Percentiles rank a stretch among this genome's conserved stretches.
Evolutionary conservation across 768 basidiomycete genomes (phyloP).

Genomic region (Trametes cubensis): DNA sequence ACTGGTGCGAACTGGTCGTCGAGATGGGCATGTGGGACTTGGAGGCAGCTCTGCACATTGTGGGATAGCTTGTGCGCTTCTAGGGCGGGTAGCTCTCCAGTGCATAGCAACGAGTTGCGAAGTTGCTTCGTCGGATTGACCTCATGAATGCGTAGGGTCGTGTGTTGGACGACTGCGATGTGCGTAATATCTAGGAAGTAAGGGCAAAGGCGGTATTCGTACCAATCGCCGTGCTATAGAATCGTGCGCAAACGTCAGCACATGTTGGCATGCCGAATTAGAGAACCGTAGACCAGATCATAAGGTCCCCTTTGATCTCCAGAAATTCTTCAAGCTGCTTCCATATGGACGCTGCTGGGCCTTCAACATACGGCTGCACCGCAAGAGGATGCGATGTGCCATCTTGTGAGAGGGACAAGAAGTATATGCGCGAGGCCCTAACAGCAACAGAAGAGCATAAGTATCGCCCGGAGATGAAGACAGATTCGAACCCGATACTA

Average conservation of each 20-base stretch:
- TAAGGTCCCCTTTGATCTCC: slow-evolving; percentile 6
- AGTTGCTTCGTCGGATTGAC: not conserved
- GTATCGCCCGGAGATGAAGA: too few relatives aligned
- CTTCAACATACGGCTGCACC: not conserved
- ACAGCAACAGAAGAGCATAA: not conserved
- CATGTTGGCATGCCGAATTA: too few relatives aligned
- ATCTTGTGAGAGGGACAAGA: slow-evolving; percentile 7
- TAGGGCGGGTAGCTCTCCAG: not conserved
- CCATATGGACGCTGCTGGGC: not conserved
- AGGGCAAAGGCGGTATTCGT: not conserved
- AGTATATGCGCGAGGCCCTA: not conserved
- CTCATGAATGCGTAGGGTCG: not conserved
- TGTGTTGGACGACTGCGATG: slow-evolving; percentile 1
- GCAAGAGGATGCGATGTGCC: slow-evolving; percentile 11
- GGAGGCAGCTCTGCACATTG: not conserved
- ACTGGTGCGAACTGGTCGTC: too few relatives aligned
- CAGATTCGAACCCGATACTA: not conserved
- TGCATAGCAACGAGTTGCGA: not conserved
- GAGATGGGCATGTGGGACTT: not conserved
- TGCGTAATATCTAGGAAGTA: not conserved
- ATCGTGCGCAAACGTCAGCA: not conserved
- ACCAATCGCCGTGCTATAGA: not conserved
- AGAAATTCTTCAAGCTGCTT: not conserved
- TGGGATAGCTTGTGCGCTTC: not conserved
- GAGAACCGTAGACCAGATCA: not conserved